Evolutionary conservation across 2,329 filamentous ascomycete genomes (phyloP), one percentile per base, ranked within the genome.

Genomic region (Colletotrichum sansevieriae): DNA sequence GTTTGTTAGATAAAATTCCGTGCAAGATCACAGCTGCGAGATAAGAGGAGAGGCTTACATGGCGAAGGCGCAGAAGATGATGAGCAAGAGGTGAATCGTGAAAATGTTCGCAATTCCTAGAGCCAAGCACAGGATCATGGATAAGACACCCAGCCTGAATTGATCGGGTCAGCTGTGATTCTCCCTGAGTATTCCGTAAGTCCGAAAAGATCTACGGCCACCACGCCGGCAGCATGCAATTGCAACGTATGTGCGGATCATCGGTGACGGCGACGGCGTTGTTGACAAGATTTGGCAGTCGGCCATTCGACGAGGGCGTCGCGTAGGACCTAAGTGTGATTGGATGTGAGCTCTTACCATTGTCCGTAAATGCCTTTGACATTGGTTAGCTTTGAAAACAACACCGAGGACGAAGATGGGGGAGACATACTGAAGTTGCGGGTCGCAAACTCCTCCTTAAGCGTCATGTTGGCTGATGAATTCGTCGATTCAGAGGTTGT

Each of bases 361-460:
- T 92, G 90, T 80, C 88, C 90, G 76, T 92, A 92, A 81, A 92
- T 92, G 81, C 90, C 90, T 92, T 73, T 66, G 33, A 67, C 37
- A 67, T 12, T 44, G 49, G 75, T 84, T 75, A 85, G 80, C 73
- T 72, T 47, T 44, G 41, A 18, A 49, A 11, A 62, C 55, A 10
- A 52, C 39, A 18, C 47, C 20, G 69, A 33, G 70, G 72, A 63
- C 74, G 71, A 43, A 69, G 37, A 6, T 13, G 13, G 18, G 44
- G 37, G 43, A 68, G 33, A 83, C 90, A 76, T 84, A 92, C 90
- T 92, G 82, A 92, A 92, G 82, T 92, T 92, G 76, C 90, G 85
- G 70, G 90, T 91, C 78, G 86, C 86, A 78, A 92, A 91, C 81
- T 92, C 90, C 77, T 92, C 90, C 80, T 87, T 87, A 82, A 92